Base-by-base conservation (phyloP, 2,329 filamentous ascomycete genomes). In the Lasiodiplodia theobromae region DNA sequence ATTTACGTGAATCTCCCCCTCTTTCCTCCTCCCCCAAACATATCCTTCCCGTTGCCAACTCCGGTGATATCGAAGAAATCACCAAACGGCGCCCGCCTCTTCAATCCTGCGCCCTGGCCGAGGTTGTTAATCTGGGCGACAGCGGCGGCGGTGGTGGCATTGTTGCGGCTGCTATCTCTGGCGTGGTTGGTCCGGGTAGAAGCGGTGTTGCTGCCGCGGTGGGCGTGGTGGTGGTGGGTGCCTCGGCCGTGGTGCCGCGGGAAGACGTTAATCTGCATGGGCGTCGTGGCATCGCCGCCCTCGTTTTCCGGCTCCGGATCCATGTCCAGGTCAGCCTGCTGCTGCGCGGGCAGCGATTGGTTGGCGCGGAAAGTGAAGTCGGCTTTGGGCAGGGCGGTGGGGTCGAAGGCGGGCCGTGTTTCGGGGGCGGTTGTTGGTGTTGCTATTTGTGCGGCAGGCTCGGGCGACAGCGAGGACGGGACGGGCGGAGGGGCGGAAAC, bases 61-160 rank as follows among this genome's bases (percentile, higher is more conserved):
- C 87, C 88, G 66, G 88, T 87, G 8, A 92, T 82, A 74, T 93
- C 91, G 75, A 94, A 94, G 66, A 93, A 89, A 74, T 94, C 92
- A 28, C 88, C 87, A 74, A 92, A 86, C 73, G 92, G 91, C 72
- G 92, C 86, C 73, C 91, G 87, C 52, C 92, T 86, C 78, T 95
- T 95, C 72, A 88, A 86, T 1, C 92, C 92, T 10, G 90, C 87
- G 7, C 88, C 89, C 69, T 86, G 86, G 4, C 89, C 88, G 10
- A 92, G 80, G 69, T 71, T 72, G 70, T 58, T 49, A 2, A 68
- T 51, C 57, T 53, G 49, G 21, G 57, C 67, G 18, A 63, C 51
- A 5, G 57, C 38, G 3, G 57, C 57, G 14, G 66, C 66, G 2
- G 53, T 49, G n/a, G 66, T 21, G 10, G 44, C 28, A 11, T 18